phyloP scores from a whole-genome alignment of 2,329 filamentous ascomycete species.

The Diaporthe eres region DNA sequence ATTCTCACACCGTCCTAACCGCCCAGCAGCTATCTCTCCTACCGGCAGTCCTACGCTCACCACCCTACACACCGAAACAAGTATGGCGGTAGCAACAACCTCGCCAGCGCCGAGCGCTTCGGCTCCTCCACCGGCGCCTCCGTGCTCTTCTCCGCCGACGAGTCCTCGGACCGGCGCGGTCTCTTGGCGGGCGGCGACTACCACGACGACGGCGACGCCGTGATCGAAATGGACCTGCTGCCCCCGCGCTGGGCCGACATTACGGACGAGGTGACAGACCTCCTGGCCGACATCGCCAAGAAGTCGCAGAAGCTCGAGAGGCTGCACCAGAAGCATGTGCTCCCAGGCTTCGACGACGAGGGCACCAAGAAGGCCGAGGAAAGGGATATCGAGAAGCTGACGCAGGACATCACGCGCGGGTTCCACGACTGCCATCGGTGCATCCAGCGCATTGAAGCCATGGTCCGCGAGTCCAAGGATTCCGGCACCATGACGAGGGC shows the following conservation, averaged over 20 bases:
- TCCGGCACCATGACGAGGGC: slow-evolving; percentile 81
- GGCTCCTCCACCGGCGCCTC: slow-evolving; percentile 59
- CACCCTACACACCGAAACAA: slow-evolving; percentile 89
- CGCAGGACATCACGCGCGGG: slow-evolving; percentile 87
- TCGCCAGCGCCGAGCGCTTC: slow-evolving; percentile 69
- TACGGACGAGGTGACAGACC: slow-evolving; percentile 91
- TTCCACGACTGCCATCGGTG: slow-evolving; percentile 93
- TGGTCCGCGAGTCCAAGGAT: slow-evolving; percentile 85
- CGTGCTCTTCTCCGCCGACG: slow-evolving; percentile 68
- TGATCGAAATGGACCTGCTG: slow-evolving; percentile 98
- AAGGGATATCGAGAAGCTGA: slow-evolving; percentile 89
- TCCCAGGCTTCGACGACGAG: slow-evolving; percentile 97
- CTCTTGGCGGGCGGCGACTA: slow-evolving; percentile 85
- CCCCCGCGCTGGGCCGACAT: slow-evolving; percentile 97
- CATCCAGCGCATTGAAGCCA: slow-evolving; percentile 88
- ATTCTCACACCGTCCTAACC: neutral
- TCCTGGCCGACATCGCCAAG: slow-evolving; percentile 83
- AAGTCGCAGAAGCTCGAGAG: slow-evolving; percentile 90
- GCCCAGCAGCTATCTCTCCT: slow-evolving; percentile 88
- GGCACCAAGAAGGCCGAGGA: slow-evolving; percentile 90
- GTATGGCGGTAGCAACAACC: slow-evolving; percentile 64
- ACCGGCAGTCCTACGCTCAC: slow-evolving; percentile 97
- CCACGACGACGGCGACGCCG: slow-evolving; percentile 89
- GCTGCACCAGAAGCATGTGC: slow-evolving; percentile 95
- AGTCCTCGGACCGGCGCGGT: slow-evolving; percentile 74